Base-by-base conservation (phyloP, 2,329 filamentous ascomycete species). In the Ophiostoma himal-ulmi region DNA sequence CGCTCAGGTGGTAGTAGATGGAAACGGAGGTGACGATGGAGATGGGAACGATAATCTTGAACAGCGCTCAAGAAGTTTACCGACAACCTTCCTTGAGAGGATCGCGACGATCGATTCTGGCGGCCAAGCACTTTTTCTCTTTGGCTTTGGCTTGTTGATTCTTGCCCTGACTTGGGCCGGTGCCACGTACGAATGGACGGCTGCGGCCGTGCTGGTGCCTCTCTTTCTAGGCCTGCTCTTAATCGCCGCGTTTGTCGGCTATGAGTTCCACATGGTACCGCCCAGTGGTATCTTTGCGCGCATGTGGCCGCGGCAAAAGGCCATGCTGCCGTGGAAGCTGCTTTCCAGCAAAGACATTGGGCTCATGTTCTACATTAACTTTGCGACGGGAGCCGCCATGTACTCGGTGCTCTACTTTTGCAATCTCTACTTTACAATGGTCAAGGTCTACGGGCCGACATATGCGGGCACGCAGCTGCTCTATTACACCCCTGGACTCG, bases 351-450 rank as follows among this genome's bases (percentile, higher is more conserved):
- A 83, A 44, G 88, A 92, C 73, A 84, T 87, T 1, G 80, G 82
- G 0, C 79, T 90, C n/a, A 77, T 91, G n/a, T 84, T 87, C 72
- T 84, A 85, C 71, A 82, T 89, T 73, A 88, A 88, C 73, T 86
- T 89, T 74, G 81, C 83, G 3, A 84, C 84, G 0, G 89, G 89
- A 4, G 84, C 86, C 74, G 82, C 80, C 69, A 83, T 83, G 81
- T 85, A 81, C 73, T 79, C 81, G 34, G 80, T 88, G 0, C 85
- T 91, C 73, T 91, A 91, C 77, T 91, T 91, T 74, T 86, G 89
- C 74, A 86, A 86, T 20, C 83, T 91, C 22, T 91, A 90, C 77
- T 91, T 91, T 76, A 85, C 86, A 1, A 78, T 89, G 20, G 88
- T 90, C 36, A 70, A 70, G 68, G 41, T 70, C 5, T 65, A 71